Evolutionary conservation across 2,329 filamentous ascomycete genomes (phyloP), one percentile per base, ranked within the genome.

Genomic region (Cytospora piceae): DNA sequence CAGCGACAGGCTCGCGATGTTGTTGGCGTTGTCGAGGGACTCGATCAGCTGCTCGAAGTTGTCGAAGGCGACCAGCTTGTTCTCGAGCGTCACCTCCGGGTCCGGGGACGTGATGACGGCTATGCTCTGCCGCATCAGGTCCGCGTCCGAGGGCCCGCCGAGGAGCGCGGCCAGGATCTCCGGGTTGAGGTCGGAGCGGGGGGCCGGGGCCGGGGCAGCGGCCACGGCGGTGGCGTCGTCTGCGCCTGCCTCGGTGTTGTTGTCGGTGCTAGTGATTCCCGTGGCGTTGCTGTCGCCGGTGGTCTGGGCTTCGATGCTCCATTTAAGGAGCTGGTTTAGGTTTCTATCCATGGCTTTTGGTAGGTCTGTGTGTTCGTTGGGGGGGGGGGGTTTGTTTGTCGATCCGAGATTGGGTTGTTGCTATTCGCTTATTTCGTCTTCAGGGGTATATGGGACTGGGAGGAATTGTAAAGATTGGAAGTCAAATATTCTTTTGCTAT

Each of bases 11-110:
- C 85, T 85, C 70, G 88, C 88, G 71, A 99, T 86, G 79, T 97
- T 96, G 82, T 98, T 99, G 66, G 95, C 94, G 77, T 99, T 99
- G 83, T 99, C 95, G 72, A 98, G 87, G 69, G 87, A 88, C 81
- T 97, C 93, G 73, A 97, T 90, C 66, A 97, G 83, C 77, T 96
- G 92, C 80, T 97, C 94, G 69, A 97, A 90, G 80, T 97, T 97
- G 84, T 97, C 94, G 78, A 96, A 96, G 46, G 94, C 94, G 65
- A 89, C 86, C 62, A 96, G 79, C 77, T 92, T 93, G 78, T 92
- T 87, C 53, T 93, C 90, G 58, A 94, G 82, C 4, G 86, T 85
- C 64, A 90, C 81, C 64, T 90, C 84, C 11, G 87, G 80, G 71
- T 85, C 82, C 1, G 80, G 70, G 2, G 87, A 87, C 12, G 82